Evolutionary conservation across 345 rosid genomes (phyloP), one percentile per base, ranked within the genome.

Genomic region (Firmiana major): DNA sequence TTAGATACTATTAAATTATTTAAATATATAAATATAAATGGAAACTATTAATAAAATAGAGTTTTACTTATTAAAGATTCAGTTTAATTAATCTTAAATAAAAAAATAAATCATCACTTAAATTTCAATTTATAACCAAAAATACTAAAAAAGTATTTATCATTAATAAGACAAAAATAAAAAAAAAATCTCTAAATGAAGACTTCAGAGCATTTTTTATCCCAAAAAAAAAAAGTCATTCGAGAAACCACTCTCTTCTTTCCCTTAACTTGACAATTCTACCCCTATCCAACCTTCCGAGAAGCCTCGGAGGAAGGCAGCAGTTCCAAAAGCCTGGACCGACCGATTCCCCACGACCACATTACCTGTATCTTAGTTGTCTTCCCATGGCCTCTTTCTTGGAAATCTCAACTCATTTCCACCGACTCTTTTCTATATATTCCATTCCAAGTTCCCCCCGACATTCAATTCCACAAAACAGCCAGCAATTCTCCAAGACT

Each of bases 331-430:
- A 22, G 5, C 34, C 51, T 21, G 49, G 34, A 19, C n/a, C 55
- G 55, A 71, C 46, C 3, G 3, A 15, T 48, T 69, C 59, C 42
- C 0, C 38, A 21, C 17, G 31, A 49, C 59, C 74, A 6, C 13
- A 53, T 71, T 71, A 34, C 31, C 75, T 71, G 63, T 71, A 71
- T 34, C 75, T 71, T 71, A 71, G 62, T 53, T 71, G 75, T 71
- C 62, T n/a, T 31, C 3, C 62, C 26, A 51, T 0, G 75, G 42
- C 74, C 74, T 49, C 63, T 53, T 53, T 71, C 75, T 53, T 6
- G 48, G 75, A 71, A 71, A 12, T 19, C 43, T 31, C 55, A 68
- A 24, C 73, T 22, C 38, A 24, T 16, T 12, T 68, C 21, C 74
- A 17, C 17, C 28, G 3, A 34, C 12, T 9, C 63, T 11, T 34